Percentiles rank a stretch among this genome's conserved stretches.
Conservation (phyloP, 1,284 basidiomycete genomes). For the Heterobasidion irregulare region DNA sequence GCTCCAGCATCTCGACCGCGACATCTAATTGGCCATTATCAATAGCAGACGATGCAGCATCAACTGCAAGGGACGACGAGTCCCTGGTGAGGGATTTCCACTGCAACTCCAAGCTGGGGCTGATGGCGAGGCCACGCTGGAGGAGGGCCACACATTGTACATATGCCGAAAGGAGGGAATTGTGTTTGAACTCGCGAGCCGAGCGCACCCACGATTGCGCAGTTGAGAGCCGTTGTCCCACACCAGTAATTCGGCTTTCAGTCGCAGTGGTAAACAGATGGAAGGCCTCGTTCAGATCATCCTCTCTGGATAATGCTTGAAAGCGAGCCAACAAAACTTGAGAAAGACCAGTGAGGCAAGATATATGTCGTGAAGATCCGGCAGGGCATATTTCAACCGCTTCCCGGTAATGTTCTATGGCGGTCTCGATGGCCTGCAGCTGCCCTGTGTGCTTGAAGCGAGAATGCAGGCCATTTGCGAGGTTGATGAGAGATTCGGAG, state of each 20-base stretch:
- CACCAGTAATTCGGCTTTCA: background rate
- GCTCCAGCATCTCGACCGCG: conserved; percentile 26
- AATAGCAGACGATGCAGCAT: conserved; percentile 27
- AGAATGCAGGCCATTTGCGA: conserved; percentile 18
- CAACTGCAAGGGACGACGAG: conserved; percentile 7
- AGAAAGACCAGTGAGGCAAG: background rate
- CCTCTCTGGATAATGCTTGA: no score
- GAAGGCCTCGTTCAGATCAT: background rate
- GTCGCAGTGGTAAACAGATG: background rate
- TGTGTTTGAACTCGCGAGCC: background rate
- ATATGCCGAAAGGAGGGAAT: background rate
- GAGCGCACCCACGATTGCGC: background rate
- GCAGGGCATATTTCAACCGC: background rate
- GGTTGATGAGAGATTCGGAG: conserved; percentile 15
- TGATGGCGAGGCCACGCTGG: background rate
- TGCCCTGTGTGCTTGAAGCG: conserved; percentile 18
- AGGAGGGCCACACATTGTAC: background rate
- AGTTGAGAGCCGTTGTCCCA: background rate
- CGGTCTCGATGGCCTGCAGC: conserved; percentile 20
- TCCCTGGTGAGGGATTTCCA: background rate
- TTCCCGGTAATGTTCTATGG: background rate
- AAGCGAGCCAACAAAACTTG: no score
- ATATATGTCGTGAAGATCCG: background rate
- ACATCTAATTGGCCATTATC: conserved; percentile 20
- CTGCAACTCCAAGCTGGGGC: background rate